Percentiles rank a stretch among this genome's conserved stretches.
Evolutionary conservation across 163 green algal genomes (phyloP).

Genomic region (Scenedesmus sp.): DNA sequence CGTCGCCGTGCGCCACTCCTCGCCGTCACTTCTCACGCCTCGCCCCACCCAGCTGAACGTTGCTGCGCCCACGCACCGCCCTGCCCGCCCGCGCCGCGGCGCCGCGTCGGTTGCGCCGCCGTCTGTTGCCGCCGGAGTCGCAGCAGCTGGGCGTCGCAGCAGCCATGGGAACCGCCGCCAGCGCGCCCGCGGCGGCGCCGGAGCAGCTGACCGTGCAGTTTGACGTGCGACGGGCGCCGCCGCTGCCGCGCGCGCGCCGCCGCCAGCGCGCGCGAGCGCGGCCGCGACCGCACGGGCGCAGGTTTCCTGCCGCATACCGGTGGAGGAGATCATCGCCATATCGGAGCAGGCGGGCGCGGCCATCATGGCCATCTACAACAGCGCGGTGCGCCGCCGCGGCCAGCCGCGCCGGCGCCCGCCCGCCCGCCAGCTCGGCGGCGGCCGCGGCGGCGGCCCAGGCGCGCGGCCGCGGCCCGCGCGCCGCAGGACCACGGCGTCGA

Average conservation of each 20-base stretch:
- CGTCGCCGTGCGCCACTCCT: too few relatives aligned
- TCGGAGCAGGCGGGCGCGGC: constrained; percentile 69
- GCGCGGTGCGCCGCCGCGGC: constrained; percentile 52
- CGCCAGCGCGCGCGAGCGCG: neutral
- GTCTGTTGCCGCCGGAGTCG: neutral
- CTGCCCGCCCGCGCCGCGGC: too few relatives aligned
- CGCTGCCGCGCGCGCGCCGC: neutral
- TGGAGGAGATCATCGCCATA: constrained; percentile 68
- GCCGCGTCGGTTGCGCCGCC: constrained; percentile 15
- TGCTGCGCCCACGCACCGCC: too few relatives aligned
- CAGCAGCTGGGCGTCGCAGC: neutral
- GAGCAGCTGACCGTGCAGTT: constrained; percentile 35
- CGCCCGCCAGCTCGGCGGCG: neutral
- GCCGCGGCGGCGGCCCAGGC: neutral
- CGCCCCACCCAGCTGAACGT: too few relatives aligned
- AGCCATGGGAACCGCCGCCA: constrained; percentile 17
- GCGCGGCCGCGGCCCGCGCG: neutral
- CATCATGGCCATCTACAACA: constrained; percentile 85
- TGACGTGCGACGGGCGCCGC: neutral
- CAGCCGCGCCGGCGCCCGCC: too few relatives aligned
- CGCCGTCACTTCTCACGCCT: too few relatives aligned
- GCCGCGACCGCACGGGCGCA: neutral
- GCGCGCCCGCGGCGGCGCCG: constrained; percentile 11
- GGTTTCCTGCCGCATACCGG: constrained; percentile 39
- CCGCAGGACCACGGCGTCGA: constrained; percentile 66